Evolutionary conservation across 805 yeast species (phyloP).

Genomic region (Sungouiella thailandica): DNA sequence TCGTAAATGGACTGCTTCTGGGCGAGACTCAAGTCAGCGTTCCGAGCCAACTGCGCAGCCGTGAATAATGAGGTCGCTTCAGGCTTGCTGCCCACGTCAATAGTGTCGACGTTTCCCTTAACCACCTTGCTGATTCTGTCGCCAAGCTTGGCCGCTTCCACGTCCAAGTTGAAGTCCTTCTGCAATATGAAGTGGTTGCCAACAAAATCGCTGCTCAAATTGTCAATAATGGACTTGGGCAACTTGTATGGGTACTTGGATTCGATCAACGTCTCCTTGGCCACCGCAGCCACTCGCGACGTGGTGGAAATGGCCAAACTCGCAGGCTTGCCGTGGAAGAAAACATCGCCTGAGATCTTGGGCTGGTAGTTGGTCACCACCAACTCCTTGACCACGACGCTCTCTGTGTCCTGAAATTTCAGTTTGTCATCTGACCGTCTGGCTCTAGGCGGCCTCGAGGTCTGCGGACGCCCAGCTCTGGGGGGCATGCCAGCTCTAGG

Average conservation of each 20-base stretch:
- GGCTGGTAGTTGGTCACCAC: conserved; percentile 16
- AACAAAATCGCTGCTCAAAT: conserved; percentile 13
- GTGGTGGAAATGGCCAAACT: conserved; percentile 16
- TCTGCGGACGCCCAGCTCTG: background rate
- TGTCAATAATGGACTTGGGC: conserved; percentile 30
- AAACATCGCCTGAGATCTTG: conserved; percentile 20
- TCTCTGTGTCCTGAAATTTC: conserved; percentile 2
- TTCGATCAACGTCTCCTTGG: conserved; percentile 32
- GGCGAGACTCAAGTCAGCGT: conserved; percentile 22
- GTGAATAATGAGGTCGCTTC: conserved; percentile 4
- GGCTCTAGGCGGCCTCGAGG: background rate
- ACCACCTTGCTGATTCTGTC: conserved; percentile 27
- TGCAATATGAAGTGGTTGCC: conserved; percentile 31
- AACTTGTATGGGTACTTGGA: conserved; percentile 39
- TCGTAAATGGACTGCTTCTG: conserved; percentile 28
- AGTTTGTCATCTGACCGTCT: background rate
- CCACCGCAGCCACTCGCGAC: conserved; percentile 36
- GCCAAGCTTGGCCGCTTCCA: conserved; percentile 16
- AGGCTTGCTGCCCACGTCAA: conserved; percentile 5
- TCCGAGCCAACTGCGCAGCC: conserved; percentile 18
- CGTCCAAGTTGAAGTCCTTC: conserved; percentile 21
- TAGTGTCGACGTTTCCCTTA: conserved; percentile 24
- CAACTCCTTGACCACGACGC: conserved; percentile 12
- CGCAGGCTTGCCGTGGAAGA: conserved; percentile 35
- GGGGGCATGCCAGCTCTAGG: background rate